Evolutionary conservation across 2,329 filamentous ascomycete genomes (phyloP).

Genomic region (Curvularia hawaiiensis): DNA sequence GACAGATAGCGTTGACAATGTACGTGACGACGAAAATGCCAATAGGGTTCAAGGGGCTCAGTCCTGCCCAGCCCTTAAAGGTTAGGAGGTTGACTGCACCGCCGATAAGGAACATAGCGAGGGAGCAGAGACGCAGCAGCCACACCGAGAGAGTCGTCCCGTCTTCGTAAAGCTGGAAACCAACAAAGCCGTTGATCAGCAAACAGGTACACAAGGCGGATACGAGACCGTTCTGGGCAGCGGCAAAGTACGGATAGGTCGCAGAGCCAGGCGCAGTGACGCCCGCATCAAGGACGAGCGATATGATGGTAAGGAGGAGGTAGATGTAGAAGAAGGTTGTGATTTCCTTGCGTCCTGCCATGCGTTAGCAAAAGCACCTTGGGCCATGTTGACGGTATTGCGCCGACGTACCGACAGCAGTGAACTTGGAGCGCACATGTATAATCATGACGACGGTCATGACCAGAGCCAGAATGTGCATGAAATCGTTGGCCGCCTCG

Average conservation of each 20-base stretch:
- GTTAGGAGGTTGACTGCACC: constrained; percentile 89
- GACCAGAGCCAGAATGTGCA: constrained; percentile 85
- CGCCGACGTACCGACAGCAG: constrained; percentile 78
- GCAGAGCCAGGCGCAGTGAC: constrained; percentile 82
- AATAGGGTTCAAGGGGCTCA: constrained; percentile 83
- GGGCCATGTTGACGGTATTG: constrained; percentile 48
- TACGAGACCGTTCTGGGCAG: constrained; percentile 80
- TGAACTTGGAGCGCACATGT: constrained; percentile 96
- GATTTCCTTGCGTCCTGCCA: constrained; percentile 68
- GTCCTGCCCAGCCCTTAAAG: constrained; percentile 88
- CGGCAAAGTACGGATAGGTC: constrained; percentile 89
- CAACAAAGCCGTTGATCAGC: constrained; percentile 96
- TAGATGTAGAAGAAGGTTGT: constrained; percentile 98
- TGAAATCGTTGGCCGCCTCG: constrained; percentile 85
- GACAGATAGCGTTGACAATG: constrained; percentile 83
- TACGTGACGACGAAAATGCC: constrained; percentile 93
- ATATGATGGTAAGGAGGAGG: constrained; percentile 85
- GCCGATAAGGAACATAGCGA: constrained; percentile 82
- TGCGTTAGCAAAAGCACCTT: constrained; percentile 55
- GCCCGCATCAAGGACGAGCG: constrained; percentile 88
- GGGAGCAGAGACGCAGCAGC: constrained; percentile 80
- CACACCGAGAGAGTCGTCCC: constrained; percentile 92
- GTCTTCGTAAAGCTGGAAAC: constrained; percentile 98
- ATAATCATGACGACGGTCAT: constrained; percentile 99
- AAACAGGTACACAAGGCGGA: constrained; percentile 88